Conservation (phyloP, 352 stramenopile genomes). For the Pythium inflatum region DNA sequence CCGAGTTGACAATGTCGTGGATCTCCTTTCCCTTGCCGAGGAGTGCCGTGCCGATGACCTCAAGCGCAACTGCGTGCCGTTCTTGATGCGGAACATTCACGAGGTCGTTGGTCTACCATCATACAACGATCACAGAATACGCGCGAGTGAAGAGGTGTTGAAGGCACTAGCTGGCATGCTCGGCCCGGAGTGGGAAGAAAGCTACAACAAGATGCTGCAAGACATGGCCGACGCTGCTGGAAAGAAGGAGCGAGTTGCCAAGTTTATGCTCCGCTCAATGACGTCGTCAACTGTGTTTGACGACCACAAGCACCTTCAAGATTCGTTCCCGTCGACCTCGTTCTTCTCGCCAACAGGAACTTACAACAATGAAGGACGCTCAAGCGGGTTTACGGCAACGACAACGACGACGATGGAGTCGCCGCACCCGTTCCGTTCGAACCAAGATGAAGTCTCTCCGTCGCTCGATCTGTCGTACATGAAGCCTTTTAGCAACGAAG, state of each 20-base stretch:
- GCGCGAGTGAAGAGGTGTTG: conserved; percentile 82
- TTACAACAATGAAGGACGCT: conserved; percentile 37
- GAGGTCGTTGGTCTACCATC: conserved; percentile 78
- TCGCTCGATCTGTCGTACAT: conserved; percentile 55
- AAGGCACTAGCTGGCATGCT: conserved; percentile 83
- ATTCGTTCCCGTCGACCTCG: conserved; percentile 38
- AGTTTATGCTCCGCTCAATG: conserved; percentile 26
- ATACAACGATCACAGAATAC: conserved; percentile 77
- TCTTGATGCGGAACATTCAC: conserved; percentile 87
- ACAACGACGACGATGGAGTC: conserved; percentile 40
- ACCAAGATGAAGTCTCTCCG: conserved; percentile 45
- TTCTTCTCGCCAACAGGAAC: conserved; percentile 56
- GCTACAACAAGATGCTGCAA: conserved; percentile 73
- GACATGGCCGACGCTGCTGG: conserved; percentile 37
- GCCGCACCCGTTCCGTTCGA: conserved; percentile 30
- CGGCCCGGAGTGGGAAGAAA: conserved; percentile 74
- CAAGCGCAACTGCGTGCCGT: conserved; percentile 87
- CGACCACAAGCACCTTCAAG: conserved; percentile 34
- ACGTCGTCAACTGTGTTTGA: conserved; percentile 17
- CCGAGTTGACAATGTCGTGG: conserved; percentile 78
- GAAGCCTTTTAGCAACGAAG: conserved; percentile 69
- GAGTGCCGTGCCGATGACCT: conserved; percentile 80
- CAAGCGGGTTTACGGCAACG: conserved; percentile 27
- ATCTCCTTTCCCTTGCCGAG: conserved; percentile 74
- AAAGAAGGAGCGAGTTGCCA: conserved; percentile 34